These are phyloP conservation scores for Rhynchosporium agropyri DNA, from an alignment of 2,329 filamentous ascomycete genomes.

Conservation along the genomic window DNA sequence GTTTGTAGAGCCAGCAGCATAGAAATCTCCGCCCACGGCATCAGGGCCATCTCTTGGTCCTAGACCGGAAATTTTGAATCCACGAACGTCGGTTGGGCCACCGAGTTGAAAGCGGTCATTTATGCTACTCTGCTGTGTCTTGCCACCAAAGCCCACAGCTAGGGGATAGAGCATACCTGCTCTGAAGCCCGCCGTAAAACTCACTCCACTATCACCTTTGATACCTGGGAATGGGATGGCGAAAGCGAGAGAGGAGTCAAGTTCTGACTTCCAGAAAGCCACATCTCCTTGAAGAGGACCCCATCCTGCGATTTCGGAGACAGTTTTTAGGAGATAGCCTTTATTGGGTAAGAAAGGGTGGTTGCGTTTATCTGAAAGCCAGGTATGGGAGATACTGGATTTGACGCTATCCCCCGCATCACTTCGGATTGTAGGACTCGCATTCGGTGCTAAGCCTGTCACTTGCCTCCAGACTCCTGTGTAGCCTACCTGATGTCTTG, in stretches of 20 bases:
- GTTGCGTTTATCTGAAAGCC: slow-evolving; percentile 78
- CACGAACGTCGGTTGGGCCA: slow-evolving; percentile 90
- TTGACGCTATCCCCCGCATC: slow-evolving; percentile 93
- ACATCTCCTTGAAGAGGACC: slow-evolving; percentile 86
- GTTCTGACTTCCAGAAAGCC: slow-evolving; percentile 89
- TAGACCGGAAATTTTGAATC: slow-evolving; percentile 86
- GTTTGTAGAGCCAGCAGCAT: slow-evolving; percentile 85
- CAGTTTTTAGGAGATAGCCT: slow-evolving; percentile 78
- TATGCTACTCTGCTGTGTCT: slow-evolving; percentile 71
- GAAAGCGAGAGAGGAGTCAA: slow-evolving; percentile 77
- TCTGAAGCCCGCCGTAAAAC: slow-evolving; percentile 79
- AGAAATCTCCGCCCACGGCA: slow-evolving; percentile 88
- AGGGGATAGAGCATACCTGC: slow-evolving; percentile 84
- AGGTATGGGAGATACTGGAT: slow-evolving; percentile 81
- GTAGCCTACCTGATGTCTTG: slow-evolving; percentile 79
- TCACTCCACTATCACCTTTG: slow-evolving; percentile 73
- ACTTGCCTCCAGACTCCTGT: slow-evolving; percentile 85
- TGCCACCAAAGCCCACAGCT: slow-evolving; percentile 57
- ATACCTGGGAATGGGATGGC: slow-evolving; percentile 72
- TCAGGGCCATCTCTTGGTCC: slow-evolving; percentile 86
- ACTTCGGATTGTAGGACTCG: slow-evolving; percentile 77
- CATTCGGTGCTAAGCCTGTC: slow-evolving; percentile 73
- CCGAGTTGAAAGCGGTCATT: slow-evolving; percentile 96
- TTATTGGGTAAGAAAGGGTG: slow-evolving; percentile 80
- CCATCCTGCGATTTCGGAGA: slow-evolving; percentile 83